Base-by-base conservation (phyloP, 305 asterid species). In the Nicotiana rustica region DNA sequence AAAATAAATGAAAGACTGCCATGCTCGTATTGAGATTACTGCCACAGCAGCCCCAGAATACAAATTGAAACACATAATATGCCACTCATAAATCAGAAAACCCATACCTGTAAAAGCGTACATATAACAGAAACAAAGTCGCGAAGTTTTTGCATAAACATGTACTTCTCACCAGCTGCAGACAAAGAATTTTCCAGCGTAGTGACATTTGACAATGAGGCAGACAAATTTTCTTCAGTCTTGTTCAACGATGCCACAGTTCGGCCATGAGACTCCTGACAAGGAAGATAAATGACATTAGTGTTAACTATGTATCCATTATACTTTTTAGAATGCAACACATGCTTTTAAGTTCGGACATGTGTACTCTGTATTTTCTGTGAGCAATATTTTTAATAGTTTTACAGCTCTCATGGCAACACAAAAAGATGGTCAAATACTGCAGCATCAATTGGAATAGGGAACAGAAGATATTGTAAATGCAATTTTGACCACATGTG, bases 131-230 rank as follows among this genome's bases (percentile, higher is more conserved):
- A 92, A 91, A 93, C 90, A 90, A 90, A 96, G 85, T 94, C 98
- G 88, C 98, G 97, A 85, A 96, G 97, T 97, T 91, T 92, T 92
- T 94, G 98, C 97, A 96, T 93, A 91, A 96, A 96, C 89, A 91
- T 91, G 94, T 89, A 96, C 95, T 91, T 94, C 92, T 96, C 97
- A 93, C 92, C 94, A 69, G 97, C 95, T 67, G 93, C 97, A 85
- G 93, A 82, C 87, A 96, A 88, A 68, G 97, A 90, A 86, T 85
- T 88, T 88, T 96, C 98, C 81, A 96, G 87, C 77, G 76, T 85
- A 76, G 95, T 81, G 77, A 93, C 92, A 85, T 92, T 94, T 85
- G 83, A 82, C 86, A 96, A 90, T 2, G 98, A 91, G 56, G 97
- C 89, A 86, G 95, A 85, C 31, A 96, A 80, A 89, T 92, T 93